Conservation (phyloP, 768 basidiomycete genomes). For the Pleurotus platypus region DNA sequence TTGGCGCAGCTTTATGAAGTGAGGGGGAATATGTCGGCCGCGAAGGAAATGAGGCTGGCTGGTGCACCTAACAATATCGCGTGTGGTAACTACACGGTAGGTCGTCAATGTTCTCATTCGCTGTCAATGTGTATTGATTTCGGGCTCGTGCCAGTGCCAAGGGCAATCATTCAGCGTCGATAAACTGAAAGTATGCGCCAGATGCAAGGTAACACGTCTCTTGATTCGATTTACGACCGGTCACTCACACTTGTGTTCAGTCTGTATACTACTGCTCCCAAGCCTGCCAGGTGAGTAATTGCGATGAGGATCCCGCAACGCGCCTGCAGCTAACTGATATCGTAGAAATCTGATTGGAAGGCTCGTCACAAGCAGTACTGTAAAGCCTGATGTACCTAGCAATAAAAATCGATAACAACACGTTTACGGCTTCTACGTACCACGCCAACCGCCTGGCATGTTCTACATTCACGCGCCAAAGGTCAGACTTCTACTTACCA, state of each 20-base stretch:
- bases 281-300: conserved; percentile 9
- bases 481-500: no score
- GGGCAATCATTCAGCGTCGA: conserved; percentile 10
- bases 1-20: conserved; percentile 31
- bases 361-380: conserved; percentile 8
- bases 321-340: neutral
- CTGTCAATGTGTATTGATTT: neutral
- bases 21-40: conserved; percentile 23
- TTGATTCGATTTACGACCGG: neutral
- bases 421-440: no score
- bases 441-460: neutral
- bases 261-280: conserved; percentile 10
- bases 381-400: neutral
- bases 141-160: conserved; percentile 19
- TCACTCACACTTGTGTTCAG: conserved; percentile 1
- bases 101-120: neutral
- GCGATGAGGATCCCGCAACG: neutral
- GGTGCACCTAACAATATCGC: conserved; percentile 20
- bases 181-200: conserved; percentile 19
- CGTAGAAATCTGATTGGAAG: conserved; percentile 7
- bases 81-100: neutral
- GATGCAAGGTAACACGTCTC: conserved; percentile 21
- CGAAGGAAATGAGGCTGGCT: conserved; percentile 23
- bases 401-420: no score
- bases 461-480: neutral